These are phyloP conservation scores for Hibiscus tridactylites DNA, from an alignment of 345 rosid genomes.

Conservation along the genomic window DNA sequence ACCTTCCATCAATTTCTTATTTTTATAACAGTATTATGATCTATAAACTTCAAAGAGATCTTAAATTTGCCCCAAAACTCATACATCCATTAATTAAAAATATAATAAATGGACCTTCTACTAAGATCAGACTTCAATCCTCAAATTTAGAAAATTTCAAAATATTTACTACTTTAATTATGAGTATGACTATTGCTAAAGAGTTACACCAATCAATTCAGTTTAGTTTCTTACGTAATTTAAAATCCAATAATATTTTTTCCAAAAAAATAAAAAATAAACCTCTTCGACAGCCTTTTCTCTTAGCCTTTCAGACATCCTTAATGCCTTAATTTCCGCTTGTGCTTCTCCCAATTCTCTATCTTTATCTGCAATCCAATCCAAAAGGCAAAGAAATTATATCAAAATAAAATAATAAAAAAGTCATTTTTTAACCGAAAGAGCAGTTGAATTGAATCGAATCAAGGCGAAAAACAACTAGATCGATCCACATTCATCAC, in stretches of 20 bases:
- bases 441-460: slow-evolving; percentile 14
- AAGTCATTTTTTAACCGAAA: neutral
- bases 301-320: slow-evolving; percentile 66
- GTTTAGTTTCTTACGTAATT: neutral
- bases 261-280: neutral
- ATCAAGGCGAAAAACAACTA: slow-evolving; percentile 26
- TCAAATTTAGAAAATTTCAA: neutral
- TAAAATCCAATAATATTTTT: neutral
- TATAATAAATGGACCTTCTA: neutral
- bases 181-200: neutral
- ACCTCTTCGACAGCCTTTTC: slow-evolving; percentile 99
- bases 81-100: neutral
- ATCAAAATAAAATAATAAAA: slow-evolving; percentile 12
- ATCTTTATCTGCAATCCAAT: slow-evolving; percentile 63
- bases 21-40: neutral
- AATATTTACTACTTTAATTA: neutral
- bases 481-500: slow-evolving; percentile 70
- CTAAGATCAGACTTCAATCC: neutral
- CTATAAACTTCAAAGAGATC: neutral
- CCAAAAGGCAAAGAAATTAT: slow-evolving; percentile 1
- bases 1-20: neutral
- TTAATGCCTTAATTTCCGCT: slow-evolving; percentile 85
- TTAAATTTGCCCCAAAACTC: neutral
- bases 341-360: slow-evolving; percentile 82
- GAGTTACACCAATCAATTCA: neutral